Percentiles rank a stretch among this genome's conserved stretches.
These are phyloP conservation scores for Mimosa bimucronata DNA, from an alignment of 306 rosid species.

Conservation along the genomic window DNA sequence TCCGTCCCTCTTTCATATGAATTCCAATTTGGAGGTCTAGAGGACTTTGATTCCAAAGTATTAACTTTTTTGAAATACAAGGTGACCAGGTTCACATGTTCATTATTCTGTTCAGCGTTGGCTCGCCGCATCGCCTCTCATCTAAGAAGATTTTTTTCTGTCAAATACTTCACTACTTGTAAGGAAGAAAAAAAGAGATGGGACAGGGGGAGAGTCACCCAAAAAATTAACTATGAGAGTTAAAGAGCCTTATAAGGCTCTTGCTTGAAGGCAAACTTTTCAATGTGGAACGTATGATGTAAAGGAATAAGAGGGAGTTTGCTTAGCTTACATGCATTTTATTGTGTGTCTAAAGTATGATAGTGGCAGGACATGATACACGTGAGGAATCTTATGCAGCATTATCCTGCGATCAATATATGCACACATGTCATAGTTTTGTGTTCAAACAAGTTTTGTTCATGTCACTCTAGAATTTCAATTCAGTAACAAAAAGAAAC, in stretches of 20 bases:
- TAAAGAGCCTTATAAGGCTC: too few species aligned
- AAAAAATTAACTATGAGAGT: too few species aligned
- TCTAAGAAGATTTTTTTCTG: background rate
- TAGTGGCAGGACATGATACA: slow-evolving; percentile 33
- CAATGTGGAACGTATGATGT: background rate
- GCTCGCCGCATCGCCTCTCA: slow-evolving; percentile 59
- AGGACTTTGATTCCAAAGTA: slow-evolving; percentile 45
- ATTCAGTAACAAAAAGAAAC: slow-evolving; percentile 26
- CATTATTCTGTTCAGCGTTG: slow-evolving; percentile 55
- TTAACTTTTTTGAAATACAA: slow-evolving; percentile 40
- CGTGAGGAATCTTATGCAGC: slow-evolving; percentile 2
- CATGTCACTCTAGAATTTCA: slow-evolving; percentile 24
- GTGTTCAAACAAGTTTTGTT: background rate
- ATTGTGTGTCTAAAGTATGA: slow-evolving; percentile 24
- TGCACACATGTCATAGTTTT: background rate
- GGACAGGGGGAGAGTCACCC: too few species aligned
- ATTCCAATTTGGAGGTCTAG: slow-evolving; percentile 23
- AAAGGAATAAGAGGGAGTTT: slow-evolving; percentile 23
- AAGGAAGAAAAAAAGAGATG: background rate
- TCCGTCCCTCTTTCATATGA: background rate
- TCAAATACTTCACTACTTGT: slow-evolving; percentile 3
- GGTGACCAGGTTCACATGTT: slow-evolving; percentile 42
- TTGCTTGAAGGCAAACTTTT: too few species aligned
- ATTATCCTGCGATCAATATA: slow-evolving; percentile 14
- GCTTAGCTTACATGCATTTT: slow-evolving; percentile 21